Percentiles rank a stretch among this genome's conserved stretches.
These are phyloP conservation scores for Acrodontium crateriforme DNA, from an alignment of 2,329 filamentous ascomycete genomes.

Conservation along the genomic window DNA sequence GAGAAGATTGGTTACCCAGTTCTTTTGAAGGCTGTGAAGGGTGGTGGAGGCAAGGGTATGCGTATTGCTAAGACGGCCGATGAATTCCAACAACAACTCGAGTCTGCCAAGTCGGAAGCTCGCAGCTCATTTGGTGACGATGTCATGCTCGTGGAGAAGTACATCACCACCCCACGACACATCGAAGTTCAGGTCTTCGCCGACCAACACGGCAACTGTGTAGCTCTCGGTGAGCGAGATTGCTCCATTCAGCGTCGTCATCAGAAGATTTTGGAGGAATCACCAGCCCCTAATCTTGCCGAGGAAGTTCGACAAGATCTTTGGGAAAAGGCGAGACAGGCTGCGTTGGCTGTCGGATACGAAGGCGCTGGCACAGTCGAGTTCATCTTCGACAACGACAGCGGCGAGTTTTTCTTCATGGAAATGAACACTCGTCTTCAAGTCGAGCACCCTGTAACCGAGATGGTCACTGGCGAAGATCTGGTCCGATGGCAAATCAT, in stretches of 20 bases:
- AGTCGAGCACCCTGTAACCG: conserved; percentile 91
- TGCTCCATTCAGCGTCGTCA: conserved; percentile 53
- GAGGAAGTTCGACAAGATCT: conserved; percentile 47
- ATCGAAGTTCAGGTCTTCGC: conserved; percentile 57
- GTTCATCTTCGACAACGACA: conserved; percentile 56
- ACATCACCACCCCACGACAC: conserved; percentile 52
- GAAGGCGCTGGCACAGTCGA: conserved; percentile 55
- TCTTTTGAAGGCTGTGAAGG: conserved; percentile 52
- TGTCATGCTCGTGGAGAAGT: conserved; percentile 54
- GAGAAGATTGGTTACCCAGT: conserved; percentile 54
- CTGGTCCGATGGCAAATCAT: conserved; percentile 92
- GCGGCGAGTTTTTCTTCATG: conserved; percentile 55
- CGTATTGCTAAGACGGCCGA: conserved; percentile 44
- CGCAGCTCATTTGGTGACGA: conserved; percentile 52
- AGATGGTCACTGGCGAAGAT: conserved; percentile 62
- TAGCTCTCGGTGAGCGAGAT: conserved; percentile 50
- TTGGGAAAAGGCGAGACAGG: conserved; percentile 50
- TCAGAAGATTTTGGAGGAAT: conserved; percentile 54
- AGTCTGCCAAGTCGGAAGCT: conserved; percentile 51
- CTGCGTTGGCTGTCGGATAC: conserved; percentile 49
- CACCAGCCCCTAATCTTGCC: conserved; percentile 47
- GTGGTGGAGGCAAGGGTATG: conserved; percentile 56
- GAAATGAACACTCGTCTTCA: conserved; percentile 73
- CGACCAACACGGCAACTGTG: conserved; percentile 50
- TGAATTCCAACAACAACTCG: conserved; percentile 47